These are phyloP conservation scores for Coemansia guatemalensis DNA, from an alignment of 192 early-diverging fungal genomes.

Conservation along the genomic window DNA sequence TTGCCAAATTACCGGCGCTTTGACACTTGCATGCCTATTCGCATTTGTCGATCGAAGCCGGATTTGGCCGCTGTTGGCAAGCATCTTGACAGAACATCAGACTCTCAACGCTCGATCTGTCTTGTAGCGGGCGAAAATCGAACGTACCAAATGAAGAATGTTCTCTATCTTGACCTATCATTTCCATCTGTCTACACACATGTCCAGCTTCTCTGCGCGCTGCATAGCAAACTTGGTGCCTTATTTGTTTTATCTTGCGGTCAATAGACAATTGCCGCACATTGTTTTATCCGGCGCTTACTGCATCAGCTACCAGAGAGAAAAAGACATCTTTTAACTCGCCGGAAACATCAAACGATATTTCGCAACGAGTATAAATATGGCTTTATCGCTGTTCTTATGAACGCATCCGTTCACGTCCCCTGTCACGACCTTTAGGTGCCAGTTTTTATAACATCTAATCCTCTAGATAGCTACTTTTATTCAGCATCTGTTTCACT, in stretches of 20 bases:
- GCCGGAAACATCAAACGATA: neutral
- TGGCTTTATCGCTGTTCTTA: neutral
- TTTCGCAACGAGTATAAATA: neutral
- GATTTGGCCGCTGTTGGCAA: neutral
- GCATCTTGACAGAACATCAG: neutral
- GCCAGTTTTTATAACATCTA: neutral
- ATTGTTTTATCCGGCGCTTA: neutral
- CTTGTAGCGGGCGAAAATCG: neutral
- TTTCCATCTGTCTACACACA: conserved; percentile 1
- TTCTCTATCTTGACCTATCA: neutral
- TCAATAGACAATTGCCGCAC: neutral
- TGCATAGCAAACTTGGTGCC: neutral
- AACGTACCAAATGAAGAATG: neutral
- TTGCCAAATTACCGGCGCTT: neutral
- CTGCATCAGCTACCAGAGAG: neutral
- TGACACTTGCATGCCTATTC: neutral
- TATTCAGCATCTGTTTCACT: neutral
- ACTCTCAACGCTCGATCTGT: neutral
- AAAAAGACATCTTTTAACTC: neutral
- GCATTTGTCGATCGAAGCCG: neutral
- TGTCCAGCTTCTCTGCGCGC: conserved; percentile 7
- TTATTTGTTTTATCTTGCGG: neutral
- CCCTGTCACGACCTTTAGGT: neutral
- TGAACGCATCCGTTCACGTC: neutral
- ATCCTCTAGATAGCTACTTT: neutral